Conservation (phyloP, 345 rosid species). For the Stellera chamaejasme region DNA sequence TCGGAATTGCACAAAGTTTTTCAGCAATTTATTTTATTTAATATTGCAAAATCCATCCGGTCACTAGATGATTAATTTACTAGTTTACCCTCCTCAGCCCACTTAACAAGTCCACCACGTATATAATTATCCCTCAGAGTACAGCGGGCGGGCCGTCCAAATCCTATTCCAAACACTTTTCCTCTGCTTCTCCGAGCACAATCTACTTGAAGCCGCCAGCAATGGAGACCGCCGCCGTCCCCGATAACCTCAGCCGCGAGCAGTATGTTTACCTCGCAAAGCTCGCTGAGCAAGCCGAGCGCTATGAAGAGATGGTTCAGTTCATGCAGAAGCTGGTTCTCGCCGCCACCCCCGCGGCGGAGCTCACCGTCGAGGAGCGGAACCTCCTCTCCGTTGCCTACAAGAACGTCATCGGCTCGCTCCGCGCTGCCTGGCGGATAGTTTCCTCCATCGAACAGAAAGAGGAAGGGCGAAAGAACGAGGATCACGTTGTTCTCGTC, state of each 20-base stretch:
- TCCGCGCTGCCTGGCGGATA: slow-evolving; percentile 96
- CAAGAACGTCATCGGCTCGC: slow-evolving; percentile 97
- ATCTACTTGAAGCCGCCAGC: not conserved
- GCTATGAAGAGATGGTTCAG: slow-evolving; percentile 94
- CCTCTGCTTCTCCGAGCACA: not conserved
- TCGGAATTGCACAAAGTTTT: no score
- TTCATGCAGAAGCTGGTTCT: slow-evolving; percentile 89
- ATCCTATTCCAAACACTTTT: no score
- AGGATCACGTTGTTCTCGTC: slow-evolving; percentile 79
- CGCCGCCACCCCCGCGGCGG: slow-evolving; percentile 65
- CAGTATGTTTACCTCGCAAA: slow-evolving; percentile 92
- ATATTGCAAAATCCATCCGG: no score
- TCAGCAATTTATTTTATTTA: no score
- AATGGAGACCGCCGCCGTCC: slow-evolving; percentile 26
- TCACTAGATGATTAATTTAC: not conserved
- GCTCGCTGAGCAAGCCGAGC: slow-evolving; percentile 96
- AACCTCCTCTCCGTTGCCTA: slow-evolving; percentile 94
- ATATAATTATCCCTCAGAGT: not conserved
- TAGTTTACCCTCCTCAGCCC: slow-evolving; percentile 6
- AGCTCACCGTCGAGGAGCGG: slow-evolving; percentile 89
- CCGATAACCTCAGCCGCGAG: slow-evolving; percentile 63
- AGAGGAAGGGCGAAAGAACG: slow-evolving; percentile 90
- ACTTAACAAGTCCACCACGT: no score
- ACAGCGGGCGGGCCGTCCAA: no score
- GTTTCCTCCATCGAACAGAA: slow-evolving; percentile 95